Evolutionary conservation across 140 eudicot species (phyloP).

Genomic region (Ambrosia hybrid): DNA sequence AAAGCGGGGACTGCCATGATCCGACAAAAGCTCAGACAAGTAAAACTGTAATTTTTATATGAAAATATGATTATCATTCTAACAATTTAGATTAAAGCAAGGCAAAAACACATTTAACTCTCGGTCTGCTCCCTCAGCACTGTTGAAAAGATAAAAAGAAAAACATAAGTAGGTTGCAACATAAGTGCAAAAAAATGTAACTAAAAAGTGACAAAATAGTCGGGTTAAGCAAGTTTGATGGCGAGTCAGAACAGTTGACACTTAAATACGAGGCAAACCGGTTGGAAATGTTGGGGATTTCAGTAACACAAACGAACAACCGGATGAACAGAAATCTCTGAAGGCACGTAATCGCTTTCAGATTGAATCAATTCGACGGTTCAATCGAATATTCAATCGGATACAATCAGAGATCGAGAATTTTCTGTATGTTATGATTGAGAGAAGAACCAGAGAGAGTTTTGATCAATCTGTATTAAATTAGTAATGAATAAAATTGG

Average conservation of each 20-base stretch:
- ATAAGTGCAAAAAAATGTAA: background rate
- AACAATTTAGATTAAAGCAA: background rate
- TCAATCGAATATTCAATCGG: no score
- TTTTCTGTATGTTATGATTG: no score
- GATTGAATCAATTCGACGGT: no score
- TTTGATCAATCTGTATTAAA: no score
- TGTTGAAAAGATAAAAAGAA: conserved; percentile 18
- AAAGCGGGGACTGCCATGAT: background rate
- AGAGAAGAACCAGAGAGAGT: no score
- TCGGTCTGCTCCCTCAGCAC: conserved; percentile 55
- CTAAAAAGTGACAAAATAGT: background rate
- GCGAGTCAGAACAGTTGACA: background rate
- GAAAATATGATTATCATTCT: background rate
- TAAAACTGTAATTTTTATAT: background rate
- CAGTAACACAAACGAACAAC: no score
- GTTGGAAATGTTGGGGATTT: no score
- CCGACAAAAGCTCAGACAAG: background rate
- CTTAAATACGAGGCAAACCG: background rate
- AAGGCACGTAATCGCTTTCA: no score
- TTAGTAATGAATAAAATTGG: no score
- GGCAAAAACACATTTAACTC: conserved; percentile 19
- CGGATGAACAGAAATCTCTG: no score
- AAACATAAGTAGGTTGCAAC: background rate
- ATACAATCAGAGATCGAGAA: no score
- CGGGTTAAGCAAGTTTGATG: background rate